phyloP scores from a whole-genome alignment of 345 rosid species.

The Gynandropsis gynandra region DNA sequence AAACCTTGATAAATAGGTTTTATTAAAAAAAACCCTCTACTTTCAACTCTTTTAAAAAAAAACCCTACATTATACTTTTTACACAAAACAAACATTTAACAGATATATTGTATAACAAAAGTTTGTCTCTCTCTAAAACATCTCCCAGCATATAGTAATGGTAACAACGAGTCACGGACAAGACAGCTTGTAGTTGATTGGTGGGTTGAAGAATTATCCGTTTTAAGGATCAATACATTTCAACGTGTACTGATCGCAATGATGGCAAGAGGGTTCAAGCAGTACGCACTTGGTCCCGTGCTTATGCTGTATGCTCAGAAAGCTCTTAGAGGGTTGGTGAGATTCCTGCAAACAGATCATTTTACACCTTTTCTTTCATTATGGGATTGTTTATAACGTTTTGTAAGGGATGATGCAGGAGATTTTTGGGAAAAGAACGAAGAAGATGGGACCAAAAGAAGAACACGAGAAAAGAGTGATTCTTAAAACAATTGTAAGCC shows the following conservation, averaged over 20 bases:
- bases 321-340: conserved; percentile 93
- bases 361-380: background rate
- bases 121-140: too few relatives aligned
- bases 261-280: conserved; percentile 82
- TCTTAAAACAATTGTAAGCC: conserved; percentile 80
- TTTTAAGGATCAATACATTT: conserved; percentile 70
- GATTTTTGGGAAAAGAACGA: conserved; percentile 62
- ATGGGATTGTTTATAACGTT: background rate
- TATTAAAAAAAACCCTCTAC: too few relatives aligned
- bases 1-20: too few relatives aligned
- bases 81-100: too few relatives aligned
- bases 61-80: too few relatives aligned
- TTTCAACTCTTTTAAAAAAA: too few relatives aligned
- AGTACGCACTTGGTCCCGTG: conserved; percentile 77
- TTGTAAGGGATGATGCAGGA: conserved; percentile 43
- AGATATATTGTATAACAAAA: too few relatives aligned
- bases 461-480: conserved; percentile 89
- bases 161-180: conserved; percentile 31
- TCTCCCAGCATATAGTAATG: too few relatives aligned
- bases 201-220: conserved; percentile 92
- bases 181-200: conserved; percentile 59
- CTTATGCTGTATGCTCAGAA: conserved; percentile 94
- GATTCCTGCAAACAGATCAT: conserved; percentile 25
- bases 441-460: conserved; percentile 61
- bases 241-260: conserved; percentile 76